Conservation (phyloP, 805 yeast genomes). For the Metahyphopichia silvanorum region DNA sequence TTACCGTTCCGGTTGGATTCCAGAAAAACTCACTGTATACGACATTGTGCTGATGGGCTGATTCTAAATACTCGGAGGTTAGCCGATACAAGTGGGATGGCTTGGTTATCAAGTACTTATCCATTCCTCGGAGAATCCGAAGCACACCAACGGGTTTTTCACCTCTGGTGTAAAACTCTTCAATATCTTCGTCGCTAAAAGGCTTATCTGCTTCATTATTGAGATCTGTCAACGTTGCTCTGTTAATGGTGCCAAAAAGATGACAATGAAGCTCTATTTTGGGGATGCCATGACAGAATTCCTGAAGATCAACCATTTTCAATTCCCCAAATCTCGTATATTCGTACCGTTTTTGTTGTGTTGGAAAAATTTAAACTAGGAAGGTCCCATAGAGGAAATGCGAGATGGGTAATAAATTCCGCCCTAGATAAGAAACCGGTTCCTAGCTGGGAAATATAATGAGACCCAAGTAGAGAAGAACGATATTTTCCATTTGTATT, state of each 20-base stretch:
- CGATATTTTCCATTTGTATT: too few species aligned
- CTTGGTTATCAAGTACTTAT: constrained; percentile 15
- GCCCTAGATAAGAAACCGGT: too few species aligned
- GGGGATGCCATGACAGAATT: constrained; percentile 21
- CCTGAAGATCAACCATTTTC: too few species aligned
- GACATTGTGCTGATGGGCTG: constrained; percentile 19
- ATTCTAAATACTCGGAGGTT: constrained; percentile 19
- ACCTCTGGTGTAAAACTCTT: constrained; percentile 23
- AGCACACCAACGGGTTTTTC: constrained; percentile 28
- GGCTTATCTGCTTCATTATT: constrained; percentile 12
- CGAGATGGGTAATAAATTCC: too few species aligned
- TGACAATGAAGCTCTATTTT: constrained; percentile 29
- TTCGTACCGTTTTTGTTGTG: too few species aligned
- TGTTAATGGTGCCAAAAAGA: constrained; percentile 23
- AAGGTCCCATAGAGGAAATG: too few species aligned
- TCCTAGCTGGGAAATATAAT: too few species aligned
- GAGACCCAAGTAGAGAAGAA: too few species aligned
- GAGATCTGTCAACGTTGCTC: constrained; percentile 17
- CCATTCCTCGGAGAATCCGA: constrained; percentile 22
- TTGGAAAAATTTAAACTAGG: too few species aligned
- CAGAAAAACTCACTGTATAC: constrained; percentile 24
- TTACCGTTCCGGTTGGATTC: constrained; percentile 29
- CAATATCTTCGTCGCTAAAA: constrained; percentile 14
- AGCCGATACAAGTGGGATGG: constrained; percentile 21
- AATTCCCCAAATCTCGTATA: too few species aligned